These are phyloP conservation scores for Fusarium buharicum DNA, from an alignment of 2,329 filamentous ascomycete genomes.

Conservation along the genomic window DNA sequence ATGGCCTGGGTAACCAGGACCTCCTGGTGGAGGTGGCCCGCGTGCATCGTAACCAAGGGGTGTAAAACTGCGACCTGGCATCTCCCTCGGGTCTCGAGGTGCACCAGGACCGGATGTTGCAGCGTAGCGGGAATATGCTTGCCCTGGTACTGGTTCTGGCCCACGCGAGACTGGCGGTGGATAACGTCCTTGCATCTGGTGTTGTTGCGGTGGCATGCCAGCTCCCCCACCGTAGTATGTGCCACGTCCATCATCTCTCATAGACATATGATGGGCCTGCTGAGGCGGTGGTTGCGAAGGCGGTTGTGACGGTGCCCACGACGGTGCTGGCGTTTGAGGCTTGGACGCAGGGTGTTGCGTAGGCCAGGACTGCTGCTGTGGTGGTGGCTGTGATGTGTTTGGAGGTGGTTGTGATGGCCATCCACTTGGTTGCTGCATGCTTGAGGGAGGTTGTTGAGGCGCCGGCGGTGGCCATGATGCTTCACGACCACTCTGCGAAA, in stretches of 20 bases:
- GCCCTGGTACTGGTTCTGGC: slow-evolving; percentile 54
- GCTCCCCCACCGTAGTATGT: slow-evolving; percentile 49
- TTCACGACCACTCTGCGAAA: slow-evolving; percentile 52
- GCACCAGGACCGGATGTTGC: slow-evolving; percentile 56
- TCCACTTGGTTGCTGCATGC: slow-evolving; percentile 42
- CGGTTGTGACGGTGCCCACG: slow-evolving; percentile 51
- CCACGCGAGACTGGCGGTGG: slow-evolving; percentile 53
- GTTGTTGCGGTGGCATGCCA: slow-evolving; percentile 44
- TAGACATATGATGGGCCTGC: slow-evolving; percentile 49
- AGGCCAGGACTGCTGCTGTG: slow-evolving; percentile 50
- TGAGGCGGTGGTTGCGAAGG: slow-evolving; percentile 50
- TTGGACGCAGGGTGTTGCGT: slow-evolving; percentile 49
- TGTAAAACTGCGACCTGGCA: slow-evolving; percentile 59
- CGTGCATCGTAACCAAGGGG: slow-evolving; percentile 57
- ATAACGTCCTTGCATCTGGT: slow-evolving; percentile 53
- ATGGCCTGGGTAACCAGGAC: slow-evolving; percentile 48
- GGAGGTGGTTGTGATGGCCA: slow-evolving; percentile 49
- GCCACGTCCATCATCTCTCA: slow-evolving; percentile 54
- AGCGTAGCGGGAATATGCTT: slow-evolving; percentile 58
- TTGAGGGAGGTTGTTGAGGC: slow-evolving; percentile 39
- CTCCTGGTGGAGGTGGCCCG: slow-evolving; percentile 52
- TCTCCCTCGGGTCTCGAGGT: slow-evolving; percentile 56
- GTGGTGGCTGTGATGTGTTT: slow-evolving; percentile 50
- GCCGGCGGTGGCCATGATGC: slow-evolving; percentile 49
- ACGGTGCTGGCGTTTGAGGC: slow-evolving; percentile 49